A percentile compares a stretch with the other conserved stretches of the same genome.
Conservation (phyloP, 164 flowering plant species). For the Magnolia changhungtana region DNA sequence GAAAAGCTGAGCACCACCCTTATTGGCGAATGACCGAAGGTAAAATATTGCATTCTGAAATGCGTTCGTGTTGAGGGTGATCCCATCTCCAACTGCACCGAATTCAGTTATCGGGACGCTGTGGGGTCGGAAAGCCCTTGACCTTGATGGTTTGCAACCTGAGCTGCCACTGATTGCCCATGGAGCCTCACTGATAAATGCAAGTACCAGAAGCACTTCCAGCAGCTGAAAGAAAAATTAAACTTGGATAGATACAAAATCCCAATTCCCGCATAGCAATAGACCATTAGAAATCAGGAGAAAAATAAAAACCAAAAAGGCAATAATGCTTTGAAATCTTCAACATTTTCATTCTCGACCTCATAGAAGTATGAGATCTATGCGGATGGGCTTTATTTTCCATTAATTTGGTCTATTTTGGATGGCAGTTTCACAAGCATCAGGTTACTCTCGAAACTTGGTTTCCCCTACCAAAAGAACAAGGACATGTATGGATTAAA, state of each 20-base stretch:
- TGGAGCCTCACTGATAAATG: conserved; percentile 30
- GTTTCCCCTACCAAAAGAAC: not conserved
- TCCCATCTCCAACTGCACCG: conserved; percentile 86
- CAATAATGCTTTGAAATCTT: not conserved
- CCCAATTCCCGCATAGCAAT: not conserved
- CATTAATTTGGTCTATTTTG: not conserved
- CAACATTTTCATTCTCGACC: not conserved
- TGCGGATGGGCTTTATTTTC: not conserved
- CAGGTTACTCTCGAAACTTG: not conserved
- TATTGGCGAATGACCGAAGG: conserved; percentile 68
- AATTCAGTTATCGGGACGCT: conserved; percentile 69
- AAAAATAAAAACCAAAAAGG: not conserved
- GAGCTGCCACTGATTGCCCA: conserved; percentile 30
- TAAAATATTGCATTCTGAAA: conserved; percentile 82
- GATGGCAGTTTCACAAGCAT: not conserved
- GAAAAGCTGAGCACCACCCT: conserved; percentile 84
- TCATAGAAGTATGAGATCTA: not conserved
- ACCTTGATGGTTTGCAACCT: conserved; percentile 28
- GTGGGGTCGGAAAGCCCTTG: conserved; percentile 48
- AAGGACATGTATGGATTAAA: too few species aligned
- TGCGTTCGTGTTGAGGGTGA: conserved; percentile 71
- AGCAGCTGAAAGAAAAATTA: conserved; percentile 25
- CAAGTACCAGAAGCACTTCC: conserved; percentile 48
- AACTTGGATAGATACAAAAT: not conserved
- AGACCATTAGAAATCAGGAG: not conserved